A percentile compares a stretch with the other conserved stretches of the same genome.
Evolutionary conservation across 176 grass and related monocot species (phyloP).

Genomic region (Musa acuminata): DNA sequence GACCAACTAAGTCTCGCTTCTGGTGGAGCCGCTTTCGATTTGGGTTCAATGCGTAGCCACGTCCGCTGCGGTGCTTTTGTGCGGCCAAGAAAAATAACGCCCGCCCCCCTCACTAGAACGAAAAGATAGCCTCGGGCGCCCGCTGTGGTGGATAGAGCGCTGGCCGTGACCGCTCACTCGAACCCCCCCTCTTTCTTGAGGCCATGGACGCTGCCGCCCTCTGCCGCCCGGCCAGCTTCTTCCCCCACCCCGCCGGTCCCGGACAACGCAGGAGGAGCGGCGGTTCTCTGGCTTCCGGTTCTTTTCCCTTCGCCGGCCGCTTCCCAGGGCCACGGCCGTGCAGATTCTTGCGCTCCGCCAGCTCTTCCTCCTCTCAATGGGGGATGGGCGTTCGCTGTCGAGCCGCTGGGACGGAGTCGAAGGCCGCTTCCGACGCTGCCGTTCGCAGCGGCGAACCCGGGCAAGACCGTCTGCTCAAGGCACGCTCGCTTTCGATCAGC

Average conservation of each 20-base stretch:
- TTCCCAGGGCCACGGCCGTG: not conserved
- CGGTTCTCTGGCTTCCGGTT: not conserved
- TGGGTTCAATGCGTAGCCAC: no score
- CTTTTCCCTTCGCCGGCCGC: not conserved
- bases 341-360: not conserved
- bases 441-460: constrained; percentile 22
- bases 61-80: not conserved
- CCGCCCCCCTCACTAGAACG: no score
- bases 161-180: not conserved
- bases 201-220: constrained; percentile 1
- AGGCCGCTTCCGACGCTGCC: not conserved
- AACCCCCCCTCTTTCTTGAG: not conserved
- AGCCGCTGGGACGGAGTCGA: constrained; percentile 6
- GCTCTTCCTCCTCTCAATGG: not conserved
- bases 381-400: not conserved
- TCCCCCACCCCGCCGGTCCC: not conserved
- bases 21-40: no score
- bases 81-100: not conserved
- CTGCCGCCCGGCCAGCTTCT: not conserved
- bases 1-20: no score
- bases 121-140: not conserved
- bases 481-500: constrained; percentile 2
- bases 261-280: not conserved
- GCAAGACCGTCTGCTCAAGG: constrained; percentile 79
- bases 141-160: not conserved